Percentiles rank a stretch among this genome's conserved stretches.
phyloP scores from a whole-genome alignment of 2,329 filamentous ascomycete genomes.

The Ascochyta pisi region DNA sequence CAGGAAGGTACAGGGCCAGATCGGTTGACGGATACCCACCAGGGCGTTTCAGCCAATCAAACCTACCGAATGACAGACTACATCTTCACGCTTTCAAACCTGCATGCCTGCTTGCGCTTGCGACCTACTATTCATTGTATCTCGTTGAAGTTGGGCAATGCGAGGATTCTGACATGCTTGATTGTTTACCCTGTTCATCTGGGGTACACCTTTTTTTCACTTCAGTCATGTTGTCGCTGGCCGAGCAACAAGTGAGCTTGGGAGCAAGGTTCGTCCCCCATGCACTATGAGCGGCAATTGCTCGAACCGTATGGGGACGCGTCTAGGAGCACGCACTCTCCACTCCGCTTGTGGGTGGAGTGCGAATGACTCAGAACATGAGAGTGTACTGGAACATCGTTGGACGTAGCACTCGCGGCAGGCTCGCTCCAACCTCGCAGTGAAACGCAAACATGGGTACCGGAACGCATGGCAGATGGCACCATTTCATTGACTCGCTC shows the following conservation, averaged over 20 bases:
- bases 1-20: neutral
- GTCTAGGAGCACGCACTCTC: neutral
- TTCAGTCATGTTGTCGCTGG: neutral
- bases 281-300: neutral
- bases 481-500: conserved; percentile 9
- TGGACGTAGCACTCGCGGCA: neutral
- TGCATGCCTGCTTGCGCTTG: neutral
- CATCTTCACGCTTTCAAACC: neutral
- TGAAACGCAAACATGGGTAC: neutral
- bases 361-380: neutral
- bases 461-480: conserved; percentile 1
- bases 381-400: neutral
- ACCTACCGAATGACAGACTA: neutral
- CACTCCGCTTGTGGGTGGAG: neutral
- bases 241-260: neutral
- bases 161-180: neutral
- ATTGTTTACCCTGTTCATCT: neutral
- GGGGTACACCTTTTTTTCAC: neutral
- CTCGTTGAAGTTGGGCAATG: neutral
- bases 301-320: neutral
- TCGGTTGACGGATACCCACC: neutral
- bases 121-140: neutral
- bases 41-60: no score
- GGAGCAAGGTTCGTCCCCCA: neutral
- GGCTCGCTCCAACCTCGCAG: neutral